Conservation (phyloP, 768 basidiomycete genomes). For the Lactarius sp. region DNA sequence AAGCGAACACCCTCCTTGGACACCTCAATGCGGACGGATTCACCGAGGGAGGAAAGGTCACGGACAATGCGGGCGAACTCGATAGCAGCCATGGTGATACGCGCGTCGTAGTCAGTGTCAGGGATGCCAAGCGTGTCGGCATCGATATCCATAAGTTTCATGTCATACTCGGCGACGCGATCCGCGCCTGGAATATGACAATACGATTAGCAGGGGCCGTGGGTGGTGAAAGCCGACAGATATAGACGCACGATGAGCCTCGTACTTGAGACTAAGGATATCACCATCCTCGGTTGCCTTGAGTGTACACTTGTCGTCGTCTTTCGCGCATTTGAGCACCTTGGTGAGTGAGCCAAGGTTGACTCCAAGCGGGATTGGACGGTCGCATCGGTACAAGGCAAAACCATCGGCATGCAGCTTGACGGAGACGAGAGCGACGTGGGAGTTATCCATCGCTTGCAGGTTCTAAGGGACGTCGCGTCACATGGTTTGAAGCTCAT, state of each 20-base stretch:
- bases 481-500: neutral
- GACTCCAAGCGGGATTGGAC: conserved; percentile 87
- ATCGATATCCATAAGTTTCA: conserved; percentile 99
- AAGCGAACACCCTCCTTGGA: conserved; percentile 95
- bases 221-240: neutral
- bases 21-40: conserved; percentile 93
- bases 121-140: conserved; percentile 92
- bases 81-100: conserved; percentile 75
- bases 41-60: conserved; percentile 85
- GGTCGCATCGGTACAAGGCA: conserved; percentile 86
- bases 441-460: conserved; percentile 99
- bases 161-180: conserved; percentile 94
- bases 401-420: conserved; percentile 77
- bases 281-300: conserved; percentile 92
- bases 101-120: conserved; percentile 95
- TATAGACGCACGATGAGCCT: conserved; percentile 69
- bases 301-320: conserved; percentile 87
- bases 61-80: conserved; percentile 94
- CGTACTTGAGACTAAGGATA: conserved; percentile 81
- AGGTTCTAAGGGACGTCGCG: conserved; percentile 47
- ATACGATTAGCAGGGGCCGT: conserved; percentile 4
- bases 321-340: conserved; percentile 95
- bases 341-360: conserved; percentile 87
- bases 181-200: conserved; percentile 59
- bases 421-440: conserved; percentile 94